Evolutionary conservation across 1,284 basidiomycete genomes (phyloP), one percentile per base, ranked within the genome.

Genomic region (Ganoderma sinense): DNA sequence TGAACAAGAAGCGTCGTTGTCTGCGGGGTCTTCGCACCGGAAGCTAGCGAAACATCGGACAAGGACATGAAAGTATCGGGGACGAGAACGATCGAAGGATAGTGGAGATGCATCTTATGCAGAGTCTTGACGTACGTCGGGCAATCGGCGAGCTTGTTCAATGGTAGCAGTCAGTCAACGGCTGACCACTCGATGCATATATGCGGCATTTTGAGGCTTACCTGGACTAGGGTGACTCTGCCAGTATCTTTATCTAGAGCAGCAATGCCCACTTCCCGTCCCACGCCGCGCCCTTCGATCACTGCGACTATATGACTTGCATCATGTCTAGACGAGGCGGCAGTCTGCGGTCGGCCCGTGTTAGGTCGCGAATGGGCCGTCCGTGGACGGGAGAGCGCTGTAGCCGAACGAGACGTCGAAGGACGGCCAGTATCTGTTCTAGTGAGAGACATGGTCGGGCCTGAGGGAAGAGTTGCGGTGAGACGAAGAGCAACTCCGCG

Each of bases 51-150:
- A 16, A 80, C 78, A 73, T 91, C 89, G 29, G 84, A 77, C 0
- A 85, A 73, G 18, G 91, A 87, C 36, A 95, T 75, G 73, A 92
- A 93, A 0, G 91, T 94, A 75, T 95, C 93, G 0, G 94, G 94
- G 8, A 97, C 88, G 6, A 98, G 84, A 43, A 97, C 84, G 18
- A 91, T 82, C 14, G 82, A 84, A 0, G 96, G 96, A 7, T 83
- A 85, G 75, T 96, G 91, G 11, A 95, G 79, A 71, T 91, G 88
- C 83, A 97, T 88, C 75, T 97, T 94, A 73, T 97, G 94, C 10
- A 97, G 82, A 0, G 94, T 96, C 78, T 94, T 95, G 69, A 95
- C 90, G 75, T 96, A 98, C 23, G 94, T 94, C 69, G 92, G 87
- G 73, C 91, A 92, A 76, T 96, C 94, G 43, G 92, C 88, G 31